A percentile compares a stretch with the other conserved stretches of the same genome.
These are phyloP conservation scores for Linum lewisii DNA, from an alignment of 345 rosid genomes.

Conservation along the genomic window DNA sequence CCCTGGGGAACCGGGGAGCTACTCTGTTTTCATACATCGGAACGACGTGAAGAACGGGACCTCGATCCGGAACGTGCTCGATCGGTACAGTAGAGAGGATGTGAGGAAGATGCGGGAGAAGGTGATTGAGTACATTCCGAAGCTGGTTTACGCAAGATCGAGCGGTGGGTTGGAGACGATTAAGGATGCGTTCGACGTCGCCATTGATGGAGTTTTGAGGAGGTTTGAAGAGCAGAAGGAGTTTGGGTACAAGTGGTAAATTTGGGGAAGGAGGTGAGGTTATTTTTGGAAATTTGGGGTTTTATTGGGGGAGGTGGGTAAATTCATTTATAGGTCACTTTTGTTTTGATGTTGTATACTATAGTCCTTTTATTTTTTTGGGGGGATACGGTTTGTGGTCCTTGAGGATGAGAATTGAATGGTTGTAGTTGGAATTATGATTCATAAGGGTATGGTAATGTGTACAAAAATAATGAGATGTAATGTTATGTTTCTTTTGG, in stretches of 20 bases:
- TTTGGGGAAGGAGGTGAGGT: background rate
- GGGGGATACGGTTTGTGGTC: background rate
- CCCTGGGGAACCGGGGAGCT: constrained; percentile 54
- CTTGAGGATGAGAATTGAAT: background rate
- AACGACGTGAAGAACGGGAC: constrained; percentile 66
- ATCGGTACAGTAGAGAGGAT: constrained; percentile 48
- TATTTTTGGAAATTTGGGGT: background rate
- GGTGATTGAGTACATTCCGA: constrained; percentile 67
- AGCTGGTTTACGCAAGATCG: constrained; percentile 55
- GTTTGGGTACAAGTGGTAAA: constrained; percentile 58
- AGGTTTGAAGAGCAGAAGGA: constrained; percentile 69
- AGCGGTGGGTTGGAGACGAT: constrained; percentile 48
- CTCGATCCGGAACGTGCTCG: constrained; percentile 49
- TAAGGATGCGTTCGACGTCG: constrained; percentile 85
- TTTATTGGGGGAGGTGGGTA: background rate
- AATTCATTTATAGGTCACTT: background rate
- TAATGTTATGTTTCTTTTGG: no score
- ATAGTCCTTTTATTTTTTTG: no score
- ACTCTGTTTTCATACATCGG: constrained; percentile 79
- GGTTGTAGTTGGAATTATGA: background rate
- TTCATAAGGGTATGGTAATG: no score
- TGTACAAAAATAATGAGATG: no score
- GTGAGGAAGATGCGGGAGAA: constrained; percentile 63
- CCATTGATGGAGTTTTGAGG: constrained; percentile 70
- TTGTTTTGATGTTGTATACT: background rate